Conservation (phyloP, 257 asterid species). For the Forsythia viridissima region DNA sequence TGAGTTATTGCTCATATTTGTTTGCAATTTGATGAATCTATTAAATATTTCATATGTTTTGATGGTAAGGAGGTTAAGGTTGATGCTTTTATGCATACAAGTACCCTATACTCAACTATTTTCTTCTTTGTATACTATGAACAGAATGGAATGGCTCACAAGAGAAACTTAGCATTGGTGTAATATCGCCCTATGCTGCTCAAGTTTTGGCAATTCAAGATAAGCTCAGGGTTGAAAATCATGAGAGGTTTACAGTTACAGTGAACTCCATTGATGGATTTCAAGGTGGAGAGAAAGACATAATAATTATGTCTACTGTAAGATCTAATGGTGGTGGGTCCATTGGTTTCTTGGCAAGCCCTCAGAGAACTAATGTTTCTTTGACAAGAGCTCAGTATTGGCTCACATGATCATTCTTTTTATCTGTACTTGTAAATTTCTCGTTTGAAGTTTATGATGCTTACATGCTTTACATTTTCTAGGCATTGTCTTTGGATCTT, state of each 20-base stretch:
- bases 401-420: neutral
- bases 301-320: slow-evolving; percentile 64
- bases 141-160: slow-evolving; percentile 51
- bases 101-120: neutral
- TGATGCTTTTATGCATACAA: neutral
- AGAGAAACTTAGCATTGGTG: slow-evolving; percentile 54
- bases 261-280: slow-evolving; percentile 76
- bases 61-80: neutral
- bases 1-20: neutral
- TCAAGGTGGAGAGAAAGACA: slow-evolving; percentile 80
- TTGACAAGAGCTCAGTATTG: slow-evolving; percentile 77
- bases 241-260: slow-evolving; percentile 43
- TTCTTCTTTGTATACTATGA: neutral
- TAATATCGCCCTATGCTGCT: slow-evolving; percentile 73
- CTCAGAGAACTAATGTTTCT: slow-evolving; percentile 65
- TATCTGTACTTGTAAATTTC: neutral
- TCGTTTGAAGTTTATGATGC: neutral
- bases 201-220: slow-evolving; percentile 58
- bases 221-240: slow-evolving; percentile 36
- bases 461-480: slow-evolving; percentile 17
- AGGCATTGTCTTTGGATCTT: slow-evolving; percentile 73
- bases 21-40: neutral
- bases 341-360: slow-evolving; percentile 58
- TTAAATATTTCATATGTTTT: neutral
- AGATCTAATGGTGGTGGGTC: slow-evolving; percentile 51